Evolutionary conservation across 345 rosid genomes (phyloP).

Genomic region (Hirschfeldia incana): DNA sequence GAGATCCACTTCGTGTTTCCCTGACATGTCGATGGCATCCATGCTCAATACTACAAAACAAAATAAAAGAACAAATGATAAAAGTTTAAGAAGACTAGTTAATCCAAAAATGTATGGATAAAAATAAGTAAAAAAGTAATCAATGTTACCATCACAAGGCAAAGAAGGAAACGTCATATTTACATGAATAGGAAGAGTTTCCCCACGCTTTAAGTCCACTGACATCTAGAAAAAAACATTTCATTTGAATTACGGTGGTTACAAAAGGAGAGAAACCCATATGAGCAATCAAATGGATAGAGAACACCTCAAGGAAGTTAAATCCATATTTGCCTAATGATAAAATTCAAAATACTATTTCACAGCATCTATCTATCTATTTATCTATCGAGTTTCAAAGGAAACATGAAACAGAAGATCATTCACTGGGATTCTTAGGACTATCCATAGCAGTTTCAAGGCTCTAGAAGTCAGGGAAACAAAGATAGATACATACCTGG

Average conservation of each 20-base stretch:
- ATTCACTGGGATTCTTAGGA: background rate
- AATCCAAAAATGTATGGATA: background rate
- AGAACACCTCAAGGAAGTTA: background rate
- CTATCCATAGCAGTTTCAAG: background rate
- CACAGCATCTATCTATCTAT: background rate
- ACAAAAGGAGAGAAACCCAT: background rate
- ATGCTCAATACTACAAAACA: conserved; percentile 76
- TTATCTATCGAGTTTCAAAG: background rate
- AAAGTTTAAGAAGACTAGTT: background rate
- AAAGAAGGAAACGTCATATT: conserved; percentile 88
- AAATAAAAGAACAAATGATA: conserved; percentile 1
- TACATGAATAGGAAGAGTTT: conserved; percentile 88
- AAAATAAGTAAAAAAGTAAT: background rate
- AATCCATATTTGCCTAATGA: background rate
- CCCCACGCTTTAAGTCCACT: conserved; percentile 95
- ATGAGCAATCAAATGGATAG: background rate
- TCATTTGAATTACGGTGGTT: background rate
- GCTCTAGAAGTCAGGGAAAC: background rate
- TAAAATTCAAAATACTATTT: background rate
- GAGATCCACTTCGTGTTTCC: conserved; percentile 99
- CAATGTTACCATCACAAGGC: conserved; percentile 76
- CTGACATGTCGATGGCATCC: conserved; percentile 99
- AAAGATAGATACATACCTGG: conserved; percentile 54
- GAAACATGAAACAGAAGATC: background rate
- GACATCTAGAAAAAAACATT: conserved; percentile 66